These are phyloP conservation scores for Vanrija sp. DNA, from an alignment of 1,284 basidiomycete genomes.

Conservation along the genomic window DNA sequence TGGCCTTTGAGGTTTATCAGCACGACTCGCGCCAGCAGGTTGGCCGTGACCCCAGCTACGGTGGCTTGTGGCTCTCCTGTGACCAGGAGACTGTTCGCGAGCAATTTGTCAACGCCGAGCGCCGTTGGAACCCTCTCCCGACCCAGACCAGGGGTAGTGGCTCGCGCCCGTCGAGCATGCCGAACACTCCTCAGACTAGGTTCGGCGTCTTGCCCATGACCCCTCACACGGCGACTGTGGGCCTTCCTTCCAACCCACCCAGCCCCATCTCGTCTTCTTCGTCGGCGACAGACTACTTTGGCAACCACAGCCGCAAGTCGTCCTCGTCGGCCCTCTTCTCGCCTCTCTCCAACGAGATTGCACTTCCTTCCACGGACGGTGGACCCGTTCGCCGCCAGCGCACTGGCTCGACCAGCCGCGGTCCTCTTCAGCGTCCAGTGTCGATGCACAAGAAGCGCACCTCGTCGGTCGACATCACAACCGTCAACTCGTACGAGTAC, in stretches of 20 bases:
- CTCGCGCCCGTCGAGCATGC: conserved; percentile 29
- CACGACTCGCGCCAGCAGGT: conserved; percentile 34
- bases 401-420: conserved; percentile 30
- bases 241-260: conserved; percentile 38
- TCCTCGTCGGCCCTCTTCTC: conserved; percentile 37
- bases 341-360: conserved; percentile 25
- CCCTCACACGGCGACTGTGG: conserved; percentile 31
- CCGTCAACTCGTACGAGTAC: conserved; percentile 16
- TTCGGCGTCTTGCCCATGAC: conserved; percentile 47
- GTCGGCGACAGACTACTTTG: conserved; percentile 38
- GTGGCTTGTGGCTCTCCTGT: conserved; percentile 41
- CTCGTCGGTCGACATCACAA: conserved; percentile 21
- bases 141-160: conserved; percentile 5
- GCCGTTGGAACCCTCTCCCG: conserved; percentile 30
- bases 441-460: conserved; percentile 31
- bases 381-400: conserved; percentile 40
- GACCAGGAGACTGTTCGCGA: conserved; percentile 37
- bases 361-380: conserved; percentile 37
- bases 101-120: conserved; percentile 26
- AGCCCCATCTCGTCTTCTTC: conserved; percentile 37
- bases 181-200: conserved; percentile 38
- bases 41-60: conserved; percentile 23
- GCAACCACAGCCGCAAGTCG: conserved; percentile 36
- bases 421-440: conserved; percentile 28
- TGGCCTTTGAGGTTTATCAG: conserved; percentile 84